Base-by-base conservation (phyloP, 768 basidiomycete species). In the Lactarius hengduanensis region DNA sequence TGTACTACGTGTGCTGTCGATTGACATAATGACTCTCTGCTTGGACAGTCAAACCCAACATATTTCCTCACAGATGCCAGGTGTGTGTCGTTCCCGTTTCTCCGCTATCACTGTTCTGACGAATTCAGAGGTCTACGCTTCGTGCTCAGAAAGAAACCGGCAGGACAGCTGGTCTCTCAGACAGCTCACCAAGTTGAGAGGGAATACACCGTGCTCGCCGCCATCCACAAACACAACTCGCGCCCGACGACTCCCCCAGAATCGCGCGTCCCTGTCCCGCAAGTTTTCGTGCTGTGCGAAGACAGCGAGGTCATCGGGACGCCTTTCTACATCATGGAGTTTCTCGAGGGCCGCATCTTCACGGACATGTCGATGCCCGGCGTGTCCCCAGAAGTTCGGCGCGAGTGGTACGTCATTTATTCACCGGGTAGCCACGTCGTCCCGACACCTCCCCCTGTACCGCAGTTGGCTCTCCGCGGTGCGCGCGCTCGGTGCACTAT, bases 181-280 rank as follows among this genome's bases (percentile, higher is more conserved):
- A 99, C 95, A 3, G 96, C 96, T 1, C 96, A 99, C 76, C 91
- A 95, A 76, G 86, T 99, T 45, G 96, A 98, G 74, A 88, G 97
- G 57, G 96, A 99, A 80, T 97, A 89, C 76, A 83, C 81, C 32
- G 85, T 96, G 71, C 81, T 98, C 16, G 78, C 79, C 40, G 90
- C 94, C 6, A 79, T 99, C 26, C 87, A 93, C 74, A 80, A 76
- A 54, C 84, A 94, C 76, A 97, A 96, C 73, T 75, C 72, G 40
- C 79, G 77, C 7, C 77, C 83, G 18, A 76, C 81, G 6, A 91
- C 84, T 2, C 73, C 77, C 40, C 72, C 80, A 18, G 78, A 80
- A 40, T 77, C 81, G 65, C 80, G 79, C 38, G 87, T 98, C 16
- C 96, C 96, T 1, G 86, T 97, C 1, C 96, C 96, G 1, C 84